Evolutionary conservation across 352 stramenopile genomes (phyloP).

Genomic region (Phytophthora aleatoria): DNA sequence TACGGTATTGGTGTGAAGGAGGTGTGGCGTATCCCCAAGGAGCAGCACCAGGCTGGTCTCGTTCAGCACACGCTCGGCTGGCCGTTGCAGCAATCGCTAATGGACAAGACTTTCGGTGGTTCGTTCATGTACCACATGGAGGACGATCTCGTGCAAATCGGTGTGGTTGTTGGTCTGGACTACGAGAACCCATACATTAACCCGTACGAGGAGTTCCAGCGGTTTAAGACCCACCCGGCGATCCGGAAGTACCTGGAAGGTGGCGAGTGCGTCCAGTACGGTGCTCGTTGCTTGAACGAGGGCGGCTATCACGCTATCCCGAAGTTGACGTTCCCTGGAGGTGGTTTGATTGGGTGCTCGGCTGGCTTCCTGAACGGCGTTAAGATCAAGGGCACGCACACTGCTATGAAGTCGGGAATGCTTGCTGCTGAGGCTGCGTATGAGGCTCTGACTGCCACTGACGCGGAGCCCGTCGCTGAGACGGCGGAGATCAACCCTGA

Average conservation of each 20-base stretch:
- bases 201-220: slow-evolving; percentile 99
- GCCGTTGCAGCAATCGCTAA: slow-evolving; percentile 92
- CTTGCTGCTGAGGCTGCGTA: slow-evolving; percentile 96
- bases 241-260: slow-evolving; percentile 94
- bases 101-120: slow-evolving; percentile 97
- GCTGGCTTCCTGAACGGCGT: slow-evolving; percentile 98
- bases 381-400: slow-evolving; percentile 99
- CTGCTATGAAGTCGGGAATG: slow-evolving; percentile 98
- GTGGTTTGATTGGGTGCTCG: slow-evolving; percentile 95
- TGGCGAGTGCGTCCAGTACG: slow-evolving; percentile 97
- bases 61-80: slow-evolving; percentile 99
- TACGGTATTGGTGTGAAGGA: slow-evolving; percentile 99
- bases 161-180: slow-evolving; percentile 97
- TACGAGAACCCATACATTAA: slow-evolving; percentile 99
- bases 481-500: slow-evolving; percentile 76
- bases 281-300: slow-evolving; percentile 93
- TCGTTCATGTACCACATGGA: slow-evolving; percentile 99
- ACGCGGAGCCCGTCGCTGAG: slow-evolving; percentile 61
- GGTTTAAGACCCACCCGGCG: slow-evolving; percentile 98
- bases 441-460: slow-evolving; percentile 75
- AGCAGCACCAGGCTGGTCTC: slow-evolving; percentile 93
- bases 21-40: slow-evolving; percentile 91
- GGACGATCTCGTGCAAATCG: slow-evolving; percentile 95
- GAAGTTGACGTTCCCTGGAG: slow-evolving; percentile 98
- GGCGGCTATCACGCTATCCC: slow-evolving; percentile 98